Evolutionary conservation across 169 alveolate species (phyloP).

Genomic region (Plasmodium gonderi): DNA sequence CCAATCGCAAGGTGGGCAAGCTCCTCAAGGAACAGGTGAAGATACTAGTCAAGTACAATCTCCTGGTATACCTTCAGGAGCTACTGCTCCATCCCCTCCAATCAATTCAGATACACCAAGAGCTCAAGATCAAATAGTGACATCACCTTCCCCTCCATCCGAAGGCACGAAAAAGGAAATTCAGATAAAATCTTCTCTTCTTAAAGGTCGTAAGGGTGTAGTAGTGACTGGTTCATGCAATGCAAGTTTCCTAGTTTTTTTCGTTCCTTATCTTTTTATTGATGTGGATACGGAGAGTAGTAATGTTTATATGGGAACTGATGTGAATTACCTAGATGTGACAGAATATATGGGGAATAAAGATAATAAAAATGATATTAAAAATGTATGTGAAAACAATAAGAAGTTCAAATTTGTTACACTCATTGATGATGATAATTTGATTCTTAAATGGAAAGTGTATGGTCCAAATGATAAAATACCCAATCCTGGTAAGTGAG

Average conservation of each 20-base stretch:
- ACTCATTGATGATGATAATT: neutral
- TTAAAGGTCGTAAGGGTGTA: neutral
- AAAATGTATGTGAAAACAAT: neutral
- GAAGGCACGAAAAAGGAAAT: neutral
- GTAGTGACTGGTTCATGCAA: neutral
- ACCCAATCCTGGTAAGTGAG: neutral
- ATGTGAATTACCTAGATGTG: neutral
- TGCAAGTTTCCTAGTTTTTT: neutral
- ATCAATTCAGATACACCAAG: neutral
- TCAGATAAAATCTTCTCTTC: neutral
- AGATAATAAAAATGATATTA: neutral
- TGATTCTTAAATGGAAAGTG: conserved; percentile 25
- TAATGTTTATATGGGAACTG: neutral
- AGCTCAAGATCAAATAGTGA: neutral
- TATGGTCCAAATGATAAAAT: neutral
- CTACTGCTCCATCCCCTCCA: no score
- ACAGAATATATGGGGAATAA: neutral
- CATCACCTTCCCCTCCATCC: neutral
- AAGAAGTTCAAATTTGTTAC: conserved; percentile 34
- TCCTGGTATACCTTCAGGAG: no score
- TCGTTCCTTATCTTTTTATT: conserved; percentile 13
- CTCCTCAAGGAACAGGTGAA: no score
- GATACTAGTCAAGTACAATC: no score
- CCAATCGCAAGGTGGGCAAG: no score
- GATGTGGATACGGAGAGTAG: conserved; percentile 6